Evolutionary conservation across 495 filamentous ascomycete genomes (phyloP).

Genomic region (Tuber microsphaerosporum): DNA sequence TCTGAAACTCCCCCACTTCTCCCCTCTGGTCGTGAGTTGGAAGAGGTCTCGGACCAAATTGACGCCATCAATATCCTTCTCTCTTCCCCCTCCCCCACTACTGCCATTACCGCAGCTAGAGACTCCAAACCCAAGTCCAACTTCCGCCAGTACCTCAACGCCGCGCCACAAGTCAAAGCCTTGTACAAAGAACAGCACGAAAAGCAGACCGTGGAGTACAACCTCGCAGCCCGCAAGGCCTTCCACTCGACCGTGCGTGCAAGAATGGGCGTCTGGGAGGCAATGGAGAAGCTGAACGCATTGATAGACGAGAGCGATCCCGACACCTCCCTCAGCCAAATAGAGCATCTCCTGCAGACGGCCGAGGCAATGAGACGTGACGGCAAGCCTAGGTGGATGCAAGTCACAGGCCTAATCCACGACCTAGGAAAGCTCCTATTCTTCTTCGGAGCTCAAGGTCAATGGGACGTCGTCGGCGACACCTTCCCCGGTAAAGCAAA

Average conservation of each 20-base stretch:
- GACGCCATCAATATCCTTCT: slow-evolving; percentile 76
- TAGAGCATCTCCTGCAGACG: slow-evolving; percentile 78
- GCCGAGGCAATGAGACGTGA: slow-evolving; percentile 82
- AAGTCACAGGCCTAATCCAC: slow-evolving; percentile 79
- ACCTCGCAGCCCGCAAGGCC: slow-evolving; percentile 55
- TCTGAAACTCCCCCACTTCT: neutral
- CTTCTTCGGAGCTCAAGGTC: slow-evolving; percentile 72
- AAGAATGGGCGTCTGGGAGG: slow-evolving; percentile 78
- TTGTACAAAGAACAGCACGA: slow-evolving; percentile 37
- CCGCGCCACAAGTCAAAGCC: slow-evolving; percentile 20
- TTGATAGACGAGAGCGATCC: slow-evolving; percentile 84
- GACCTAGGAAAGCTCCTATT: slow-evolving; percentile 82
- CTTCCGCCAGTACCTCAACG: slow-evolving; percentile 47
- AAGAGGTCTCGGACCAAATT: slow-evolving; percentile 69
- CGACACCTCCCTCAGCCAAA: slow-evolving; percentile 76
- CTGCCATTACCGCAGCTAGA: slow-evolving; percentile 60
- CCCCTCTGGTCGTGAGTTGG: slow-evolving; percentile 54
- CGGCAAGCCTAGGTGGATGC: slow-evolving; percentile 90
- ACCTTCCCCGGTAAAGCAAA: slow-evolving; percentile 57
- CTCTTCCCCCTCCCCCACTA: slow-evolving; percentile 52
- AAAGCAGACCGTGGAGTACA: slow-evolving; percentile 43
- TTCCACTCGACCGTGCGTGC: slow-evolving; percentile 63
- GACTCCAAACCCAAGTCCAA: slow-evolving; percentile 64
- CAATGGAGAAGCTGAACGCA: slow-evolving; percentile 82
- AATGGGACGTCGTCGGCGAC: slow-evolving; percentile 91